phyloP scores from a whole-genome alignment of 768 basidiomycete genomes.

The Obba rivulosa region DNA sequence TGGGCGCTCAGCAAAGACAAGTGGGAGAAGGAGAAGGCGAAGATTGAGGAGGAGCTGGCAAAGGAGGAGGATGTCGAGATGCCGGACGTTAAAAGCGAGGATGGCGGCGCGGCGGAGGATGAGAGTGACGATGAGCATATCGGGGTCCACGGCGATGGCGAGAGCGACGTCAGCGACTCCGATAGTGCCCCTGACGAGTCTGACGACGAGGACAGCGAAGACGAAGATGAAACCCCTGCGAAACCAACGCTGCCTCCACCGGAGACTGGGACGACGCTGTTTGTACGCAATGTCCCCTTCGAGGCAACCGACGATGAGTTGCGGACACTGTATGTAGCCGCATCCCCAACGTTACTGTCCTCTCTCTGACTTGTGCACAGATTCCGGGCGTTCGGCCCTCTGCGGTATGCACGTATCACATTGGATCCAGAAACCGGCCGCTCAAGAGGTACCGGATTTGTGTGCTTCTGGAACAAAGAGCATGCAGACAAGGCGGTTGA shows the following conservation, averaged over 20 bases:
- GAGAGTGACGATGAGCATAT: slow-evolving; percentile 26
- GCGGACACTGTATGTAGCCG: slow-evolving; percentile 60
- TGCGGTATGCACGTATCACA: slow-evolving; percentile 90
- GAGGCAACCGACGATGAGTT: slow-evolving; percentile 92
- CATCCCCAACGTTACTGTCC: neutral
- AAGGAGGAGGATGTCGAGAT: slow-evolving; percentile 31
- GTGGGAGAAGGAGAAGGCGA: slow-evolving; percentile 78
- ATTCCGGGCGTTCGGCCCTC: slow-evolving; percentile 86
- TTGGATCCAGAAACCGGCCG: slow-evolving; percentile 79
- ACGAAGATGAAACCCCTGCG: slow-evolving; percentile 36
- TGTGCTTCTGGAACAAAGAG: slow-evolving; percentile 92
- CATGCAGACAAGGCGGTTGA: slow-evolving; percentile 83
- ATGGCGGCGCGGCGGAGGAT: slow-evolving; percentile 17
- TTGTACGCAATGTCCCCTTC: slow-evolving; percentile 91
- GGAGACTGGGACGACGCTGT: slow-evolving; percentile 86
- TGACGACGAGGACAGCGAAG: slow-evolving; percentile 27
- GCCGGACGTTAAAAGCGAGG: slow-evolving; percentile 29
- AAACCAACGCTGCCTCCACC: slow-evolving; percentile 75
- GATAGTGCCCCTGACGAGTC: slow-evolving; percentile 25
- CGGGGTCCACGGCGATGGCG: slow-evolving; percentile 12
- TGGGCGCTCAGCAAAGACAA: slow-evolving; percentile 94
- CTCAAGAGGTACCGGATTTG: slow-evolving; percentile 93
- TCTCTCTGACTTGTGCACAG: slow-evolving; percentile 33
- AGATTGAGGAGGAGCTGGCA: slow-evolving; percentile 30
- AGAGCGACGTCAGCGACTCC: slow-evolving; percentile 31